Evolutionary conservation across 1,139 yeast species (phyloP).

Genomic region (Eremothecium sinecaudum): DNA sequence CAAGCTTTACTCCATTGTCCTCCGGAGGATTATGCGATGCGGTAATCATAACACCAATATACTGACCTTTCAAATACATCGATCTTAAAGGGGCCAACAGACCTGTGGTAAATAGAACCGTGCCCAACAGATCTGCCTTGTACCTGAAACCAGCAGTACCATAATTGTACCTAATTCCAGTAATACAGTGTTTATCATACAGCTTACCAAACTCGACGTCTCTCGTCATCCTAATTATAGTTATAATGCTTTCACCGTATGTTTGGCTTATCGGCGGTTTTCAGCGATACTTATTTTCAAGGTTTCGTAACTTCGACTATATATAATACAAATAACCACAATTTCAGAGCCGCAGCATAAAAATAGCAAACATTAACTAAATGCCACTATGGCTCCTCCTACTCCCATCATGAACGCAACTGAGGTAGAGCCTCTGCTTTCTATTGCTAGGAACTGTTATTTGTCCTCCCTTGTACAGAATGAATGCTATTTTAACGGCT

Average conservation of each 20-base stretch:
- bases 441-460: slow-evolving; percentile 16
- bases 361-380: background rate
- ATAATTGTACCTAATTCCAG: slow-evolving; percentile 47
- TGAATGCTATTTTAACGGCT: slow-evolving; percentile 29
- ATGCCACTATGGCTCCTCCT: slow-evolving; percentile 30
- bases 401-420: slow-evolving; percentile 27
- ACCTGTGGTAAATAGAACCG: slow-evolving; percentile 80
- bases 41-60: slow-evolving; percentile 88
- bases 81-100: slow-evolving; percentile 77
- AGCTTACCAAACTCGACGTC: slow-evolving; percentile 6
- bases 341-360: background rate
- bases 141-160: slow-evolving; percentile 98
- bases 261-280: too few species aligned
- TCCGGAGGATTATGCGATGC: slow-evolving; percentile 95
- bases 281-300: background rate
- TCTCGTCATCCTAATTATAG: background rate
- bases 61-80: slow-evolving; percentile 52
- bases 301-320: background rate
- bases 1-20: slow-evolving; percentile 93
- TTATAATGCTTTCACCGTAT: too few species aligned
- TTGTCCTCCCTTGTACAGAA: slow-evolving; percentile 27
- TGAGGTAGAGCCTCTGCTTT: slow-evolving; percentile 14
- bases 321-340: background rate
- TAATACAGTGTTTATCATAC: slow-evolving; percentile 15
- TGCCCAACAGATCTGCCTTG: slow-evolving; percentile 60